Base-by-base conservation (phyloP, 2,329 filamentous ascomycete species). In the Aspergillus pseudoterreus region DNA sequence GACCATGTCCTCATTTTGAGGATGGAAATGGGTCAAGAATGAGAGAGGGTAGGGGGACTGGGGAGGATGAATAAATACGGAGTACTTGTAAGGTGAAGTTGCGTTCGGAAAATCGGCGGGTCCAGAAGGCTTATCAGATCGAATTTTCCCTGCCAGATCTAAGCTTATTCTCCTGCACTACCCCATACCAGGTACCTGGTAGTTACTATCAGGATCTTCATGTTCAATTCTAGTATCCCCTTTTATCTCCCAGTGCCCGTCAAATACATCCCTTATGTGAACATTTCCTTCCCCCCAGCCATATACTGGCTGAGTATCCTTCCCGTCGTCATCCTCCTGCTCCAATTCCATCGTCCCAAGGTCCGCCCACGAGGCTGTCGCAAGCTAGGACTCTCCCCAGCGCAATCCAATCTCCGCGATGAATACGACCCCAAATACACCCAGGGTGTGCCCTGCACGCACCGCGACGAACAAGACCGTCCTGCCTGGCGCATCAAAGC, bases 401-500 rank as follows among this genome's bases (percentile, higher is more conserved):
- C 61, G 4, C 58, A 70, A 44, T 81, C 76, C 59, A 82, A 85
- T 57, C 68, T 85, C 3, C 60, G 68, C 24, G 82, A 85, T 62
- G 80, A 85, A 63, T 81, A 77, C 57, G 72, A 81, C 43, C 71
- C 73, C 10, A 76, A 75, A 48, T 82, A 80, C 62, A 72, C 63
- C 44, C 57, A 69, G 19, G 73, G 71, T 15, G 61, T 65, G 9
- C 61, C 70, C 4, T 61, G 52, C 17, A 39, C 54, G 6, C 50
- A 57, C 14, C 63, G 60, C 11, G 72, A 75, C 49, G 59, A 67
- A 46, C 53, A 63, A 36, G 68, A 66, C 2, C 57, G 58, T 9
- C 67, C 70, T 19, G 68, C 68, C 51, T 78, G 77, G 70, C 71
- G 70, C 33, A 73, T 87, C 44, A 85, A 90, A 68, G 88, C 87